phyloP scores from a whole-genome alignment of 257 asterid species.

The Nicotiana noctiflora region DNA sequence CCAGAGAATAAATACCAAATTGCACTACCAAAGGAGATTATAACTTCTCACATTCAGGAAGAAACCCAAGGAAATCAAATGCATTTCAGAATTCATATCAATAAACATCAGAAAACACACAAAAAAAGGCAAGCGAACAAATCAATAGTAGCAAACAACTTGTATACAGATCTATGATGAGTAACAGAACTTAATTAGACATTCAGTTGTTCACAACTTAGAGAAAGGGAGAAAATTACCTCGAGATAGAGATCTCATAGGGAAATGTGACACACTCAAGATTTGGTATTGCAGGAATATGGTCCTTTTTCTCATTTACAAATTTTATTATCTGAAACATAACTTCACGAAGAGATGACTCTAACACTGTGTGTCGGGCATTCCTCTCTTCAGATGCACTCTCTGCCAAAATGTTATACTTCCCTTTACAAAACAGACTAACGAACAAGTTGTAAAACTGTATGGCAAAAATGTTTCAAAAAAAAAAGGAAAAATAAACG shows the following conservation, averaged over 20 bases:
- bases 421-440: background rate
- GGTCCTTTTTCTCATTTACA: slow-evolving; percentile 98
- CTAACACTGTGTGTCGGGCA: slow-evolving; percentile 71
- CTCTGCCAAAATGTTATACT: slow-evolving; percentile 17
- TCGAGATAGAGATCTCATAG: slow-evolving; percentile 84
- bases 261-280: slow-evolving; percentile 87
- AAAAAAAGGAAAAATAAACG: background rate
- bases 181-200: background rate
- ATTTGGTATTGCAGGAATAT: slow-evolving; percentile 84
- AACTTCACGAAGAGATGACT: slow-evolving; percentile 80
- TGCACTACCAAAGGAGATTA: background rate
- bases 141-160: background rate
- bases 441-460: background rate
- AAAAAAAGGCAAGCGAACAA: background rate
- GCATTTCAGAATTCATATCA: background rate
- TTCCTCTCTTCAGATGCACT: slow-evolving; percentile 67
- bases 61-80: background rate
- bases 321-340: slow-evolving; percentile 88
- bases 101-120: background rate
- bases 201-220: background rate
- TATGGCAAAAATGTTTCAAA: background rate
- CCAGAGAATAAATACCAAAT: background rate
- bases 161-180: background rate
- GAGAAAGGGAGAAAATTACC: slow-evolving; percentile 35
- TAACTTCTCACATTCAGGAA: background rate